Base-by-base conservation (phyloP, 495 filamentous ascomycete genomes). In the Aspergillus indologenus region DNA sequence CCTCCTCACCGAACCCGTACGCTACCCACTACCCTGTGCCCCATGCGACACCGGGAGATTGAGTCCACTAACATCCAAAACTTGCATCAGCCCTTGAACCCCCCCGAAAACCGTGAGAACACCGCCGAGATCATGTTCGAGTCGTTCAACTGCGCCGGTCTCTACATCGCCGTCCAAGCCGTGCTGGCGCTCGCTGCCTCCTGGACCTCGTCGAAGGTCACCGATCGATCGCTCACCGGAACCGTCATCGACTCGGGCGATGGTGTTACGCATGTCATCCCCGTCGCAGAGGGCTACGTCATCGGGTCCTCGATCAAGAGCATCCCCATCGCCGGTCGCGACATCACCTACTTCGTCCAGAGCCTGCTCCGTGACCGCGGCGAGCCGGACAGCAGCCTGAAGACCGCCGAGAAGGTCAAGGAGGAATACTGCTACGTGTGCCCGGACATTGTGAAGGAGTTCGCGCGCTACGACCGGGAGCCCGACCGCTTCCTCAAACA, bases 81-180 rank as follows among this genome's bases (percentile, higher is more conserved):
- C 1, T 46, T 6, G 64, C 43, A 40, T 24, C 65, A 97, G 90
- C 95, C 94, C 57, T 82, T 98, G 59, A 98, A 98, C 75, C 94
- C 94, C 23, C 94, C 94, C 19, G 94, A 98, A 79, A 97, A 97
- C 75, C 92, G 94, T 63, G 94, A 98, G 73, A 97, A 97, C 73
- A 98, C 94, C 20, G 94, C 94, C 72, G 94, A 98, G 72, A 98
- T 98, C 75, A 96, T 98, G 88, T 98, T 98, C 78, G 94, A 98
- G 69, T 96, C 93, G 18, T 98, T 98, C 81, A 98, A 98, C 74
- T 98, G 94, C 76, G 92, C 94, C 56, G 94, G 94, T 73, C 87
- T 98, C 43, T 98, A 98, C 76, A 98, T 98, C 66, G 94, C 95
- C 45, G 94, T 98, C 11, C 94, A 98, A 77, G 94, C 94, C 15